A percentile compares a stretch with the other conserved stretches of the same genome.
Conservation (phyloP, 2,329 filamentous ascomycete genomes). For the Chaetomiaceae sp. region DNA sequence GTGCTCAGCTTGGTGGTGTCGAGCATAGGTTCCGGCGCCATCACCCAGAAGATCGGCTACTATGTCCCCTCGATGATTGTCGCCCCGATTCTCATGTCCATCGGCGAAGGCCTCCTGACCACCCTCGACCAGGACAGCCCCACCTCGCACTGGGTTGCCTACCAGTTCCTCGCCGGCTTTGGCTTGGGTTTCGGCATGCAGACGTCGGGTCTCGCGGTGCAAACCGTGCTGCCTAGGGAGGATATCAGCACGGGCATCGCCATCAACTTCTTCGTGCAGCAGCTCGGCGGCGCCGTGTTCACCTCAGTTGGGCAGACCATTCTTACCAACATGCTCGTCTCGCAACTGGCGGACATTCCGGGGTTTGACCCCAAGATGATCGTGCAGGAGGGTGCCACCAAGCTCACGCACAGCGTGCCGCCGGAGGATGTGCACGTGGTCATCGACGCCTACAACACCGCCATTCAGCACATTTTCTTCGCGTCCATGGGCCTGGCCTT, state of each 20-base stretch:
- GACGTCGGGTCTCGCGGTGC: conserved; percentile 49
- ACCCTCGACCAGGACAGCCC: conserved; percentile 44
- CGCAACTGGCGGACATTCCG: conserved; percentile 34
- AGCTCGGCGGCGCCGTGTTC: conserved; percentile 53
- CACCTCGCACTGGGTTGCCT: conserved; percentile 52
- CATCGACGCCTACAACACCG: conserved; percentile 57
- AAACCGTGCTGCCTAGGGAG: conserved; percentile 45
- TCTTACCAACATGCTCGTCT: conserved; percentile 41
- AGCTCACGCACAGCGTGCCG: conserved; percentile 49
- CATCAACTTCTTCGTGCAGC: conserved; percentile 52
- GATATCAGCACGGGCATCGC: conserved; percentile 52
- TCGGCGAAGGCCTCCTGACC: conserved; percentile 52
- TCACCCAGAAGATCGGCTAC: conserved; percentile 51
- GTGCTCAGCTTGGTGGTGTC: conserved; percentile 50
- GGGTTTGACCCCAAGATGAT: conserved; percentile 39
- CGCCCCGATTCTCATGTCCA: conserved; percentile 42
- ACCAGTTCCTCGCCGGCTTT: conserved; percentile 52
- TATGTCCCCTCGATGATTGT: conserved; percentile 53
- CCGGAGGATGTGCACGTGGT: conserved; percentile 46
- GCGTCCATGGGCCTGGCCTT: conserved; percentile 51
- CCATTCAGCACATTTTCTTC: conserved; percentile 57
- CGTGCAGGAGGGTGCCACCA: conserved; percentile 49
- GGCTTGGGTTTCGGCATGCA: conserved; percentile 56
- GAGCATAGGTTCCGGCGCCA: conserved; percentile 41
- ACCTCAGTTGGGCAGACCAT: conserved; percentile 52